phyloP scores from a whole-genome alignment of 352 stramenopile species.

The Albugo candida region DNA sequence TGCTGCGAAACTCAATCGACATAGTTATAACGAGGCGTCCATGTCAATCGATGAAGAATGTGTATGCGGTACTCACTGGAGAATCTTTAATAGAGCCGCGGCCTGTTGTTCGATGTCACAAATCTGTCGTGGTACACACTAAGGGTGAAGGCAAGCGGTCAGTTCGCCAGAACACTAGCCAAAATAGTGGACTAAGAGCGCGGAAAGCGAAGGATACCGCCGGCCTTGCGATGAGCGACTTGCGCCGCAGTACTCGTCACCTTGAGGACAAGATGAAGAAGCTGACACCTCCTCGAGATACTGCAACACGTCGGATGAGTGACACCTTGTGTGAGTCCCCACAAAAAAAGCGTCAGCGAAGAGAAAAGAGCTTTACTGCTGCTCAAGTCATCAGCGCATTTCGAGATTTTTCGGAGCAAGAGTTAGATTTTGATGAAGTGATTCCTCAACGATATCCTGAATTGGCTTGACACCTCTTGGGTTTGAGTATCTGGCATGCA shows the following conservation, averaged over 20 bases:
- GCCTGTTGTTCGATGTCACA: conserved; percentile 1
- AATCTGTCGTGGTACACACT: neutral
- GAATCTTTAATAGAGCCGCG: conserved; percentile 24
- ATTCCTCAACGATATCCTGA: conserved; percentile 20
- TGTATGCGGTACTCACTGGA: conserved; percentile 37
- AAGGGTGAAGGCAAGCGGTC: conserved; percentile 6
- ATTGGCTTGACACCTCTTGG: conserved; percentile 3
- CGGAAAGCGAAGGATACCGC: neutral
- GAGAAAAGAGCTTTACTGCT: too few species aligned
- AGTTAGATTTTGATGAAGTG: conserved; percentile 17
- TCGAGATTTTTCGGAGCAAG: neutral
- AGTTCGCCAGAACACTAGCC: neutral
- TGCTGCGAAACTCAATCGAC: conserved; percentile 47
- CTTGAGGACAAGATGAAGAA: neutral
- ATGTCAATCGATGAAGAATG: conserved; percentile 41
- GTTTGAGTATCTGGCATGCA: too few species aligned
- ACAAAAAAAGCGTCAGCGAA: neutral
- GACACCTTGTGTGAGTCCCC: neutral
- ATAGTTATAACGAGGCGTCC: conserved; percentile 61
- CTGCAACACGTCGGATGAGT: neutral
- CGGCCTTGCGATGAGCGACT: neutral
- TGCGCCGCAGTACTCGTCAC: neutral
- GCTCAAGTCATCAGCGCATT: neutral
- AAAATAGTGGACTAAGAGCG: neutral
- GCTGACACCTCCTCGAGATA: neutral